A percentile compares a stretch with the other conserved stretches of the same genome.
Evolutionary conservation across 2,329 filamentous ascomycete species (phyloP).

Genomic region (Aquanectria penicillioides): DNA sequence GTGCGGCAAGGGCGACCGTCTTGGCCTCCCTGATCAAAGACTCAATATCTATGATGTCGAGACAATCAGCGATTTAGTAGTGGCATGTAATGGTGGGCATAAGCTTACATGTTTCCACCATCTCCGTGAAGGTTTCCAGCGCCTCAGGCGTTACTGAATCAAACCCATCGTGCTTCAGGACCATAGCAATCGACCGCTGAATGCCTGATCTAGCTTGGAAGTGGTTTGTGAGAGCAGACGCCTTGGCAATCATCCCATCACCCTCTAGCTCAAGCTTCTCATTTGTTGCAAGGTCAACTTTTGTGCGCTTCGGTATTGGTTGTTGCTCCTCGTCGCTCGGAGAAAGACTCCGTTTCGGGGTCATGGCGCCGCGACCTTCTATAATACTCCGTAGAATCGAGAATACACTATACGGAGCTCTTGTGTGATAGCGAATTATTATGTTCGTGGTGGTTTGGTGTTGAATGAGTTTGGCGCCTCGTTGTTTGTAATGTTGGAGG

Average conservation of each 20-base stretch:
- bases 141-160: conserved; percentile 63
- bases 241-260: conserved; percentile 30
- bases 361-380: conserved; percentile 32
- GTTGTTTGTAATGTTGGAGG: no score
- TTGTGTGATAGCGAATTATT: not conserved
- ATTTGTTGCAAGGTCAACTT: conserved; percentile 21
- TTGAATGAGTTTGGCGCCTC: no score
- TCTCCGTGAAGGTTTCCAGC: conserved; percentile 65
- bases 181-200: conserved; percentile 65
- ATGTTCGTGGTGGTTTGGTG: no score
- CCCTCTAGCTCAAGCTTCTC: conserved; percentile 24
- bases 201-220: conserved; percentile 52
- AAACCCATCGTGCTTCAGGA: conserved; percentile 68
- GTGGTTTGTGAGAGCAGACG: conserved; percentile 43
- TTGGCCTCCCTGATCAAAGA: conserved; percentile 61
- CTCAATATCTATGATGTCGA: conserved; percentile 55
- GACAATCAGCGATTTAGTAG: conserved; percentile 28
- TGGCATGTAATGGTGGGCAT: not conserved
- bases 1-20: conserved; percentile 57
- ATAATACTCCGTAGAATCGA: conserved; percentile 1
- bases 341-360: conserved; percentile 51
- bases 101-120: conserved; percentile 67
- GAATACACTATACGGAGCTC: no score
- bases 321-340: conserved; percentile 40
- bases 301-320: conserved; percentile 45